phyloP scores from a whole-genome alignment of 306 rosid species.

The Ormosia semicastrata region DNA sequence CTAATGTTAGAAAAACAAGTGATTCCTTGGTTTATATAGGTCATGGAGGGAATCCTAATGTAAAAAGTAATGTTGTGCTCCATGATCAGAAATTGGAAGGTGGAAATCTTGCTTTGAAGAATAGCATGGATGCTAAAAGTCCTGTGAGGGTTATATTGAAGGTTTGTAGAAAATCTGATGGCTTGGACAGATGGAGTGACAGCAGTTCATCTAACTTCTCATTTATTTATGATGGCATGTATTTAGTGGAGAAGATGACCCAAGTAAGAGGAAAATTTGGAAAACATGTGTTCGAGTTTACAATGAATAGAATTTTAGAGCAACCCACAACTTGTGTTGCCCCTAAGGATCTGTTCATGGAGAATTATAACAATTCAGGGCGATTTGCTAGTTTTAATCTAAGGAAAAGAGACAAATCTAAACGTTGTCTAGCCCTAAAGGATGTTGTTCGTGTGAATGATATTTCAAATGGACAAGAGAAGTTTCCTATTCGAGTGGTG shows the following conservation, averaged over 20 bases:
- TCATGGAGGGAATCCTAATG: slow-evolving; percentile 41
- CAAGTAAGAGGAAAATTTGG: slow-evolving; percentile 33
- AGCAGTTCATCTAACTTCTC: no score
- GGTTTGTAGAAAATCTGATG: neutral
- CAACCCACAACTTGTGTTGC: neutral
- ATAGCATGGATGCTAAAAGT: slow-evolving; percentile 27
- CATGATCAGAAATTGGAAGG: slow-evolving; percentile 34
- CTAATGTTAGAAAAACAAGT: neutral
- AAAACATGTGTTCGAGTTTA: slow-evolving; percentile 40
- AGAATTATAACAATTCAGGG: neutral
- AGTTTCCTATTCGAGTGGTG: slow-evolving; percentile 27
- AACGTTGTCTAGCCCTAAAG: neutral
- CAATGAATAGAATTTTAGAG: neutral
- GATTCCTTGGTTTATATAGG: slow-evolving; percentile 35
- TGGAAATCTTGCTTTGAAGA: slow-evolving; percentile 52
- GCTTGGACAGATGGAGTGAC: neutral
- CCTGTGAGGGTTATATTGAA: slow-evolving; percentile 47
- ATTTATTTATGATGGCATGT: slow-evolving; percentile 42
- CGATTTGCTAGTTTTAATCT: neutral
- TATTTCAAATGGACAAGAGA: slow-evolving; percentile 40
- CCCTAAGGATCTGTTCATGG: no score
- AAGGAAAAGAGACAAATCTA: neutral
- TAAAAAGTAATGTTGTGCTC: neutral
- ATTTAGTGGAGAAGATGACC: slow-evolving; percentile 11
- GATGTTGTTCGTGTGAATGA: slow-evolving; percentile 15